Percentiles rank a stretch among this genome's conserved stretches.
These are phyloP conservation scores for Hanseniaspora lindneri DNA, from an alignment of 805 yeast species.

Conservation along the genomic window DNA sequence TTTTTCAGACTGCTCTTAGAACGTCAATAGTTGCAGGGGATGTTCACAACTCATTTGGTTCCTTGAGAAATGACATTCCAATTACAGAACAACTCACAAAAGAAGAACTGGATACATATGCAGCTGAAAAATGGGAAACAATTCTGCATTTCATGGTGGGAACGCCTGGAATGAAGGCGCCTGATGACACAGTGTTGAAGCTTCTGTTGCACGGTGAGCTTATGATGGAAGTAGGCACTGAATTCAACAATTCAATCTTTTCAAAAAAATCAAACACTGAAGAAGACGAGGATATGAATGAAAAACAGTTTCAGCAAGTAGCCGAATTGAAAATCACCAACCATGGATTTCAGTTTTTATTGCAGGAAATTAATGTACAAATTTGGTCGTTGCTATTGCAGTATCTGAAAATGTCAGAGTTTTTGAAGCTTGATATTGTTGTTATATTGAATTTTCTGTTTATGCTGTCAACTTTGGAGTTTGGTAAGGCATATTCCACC, in stretches of 20 bases:
- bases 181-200: conserved; percentile 71
- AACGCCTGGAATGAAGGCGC: conserved; percentile 55
- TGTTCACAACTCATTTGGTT: conserved; percentile 63
- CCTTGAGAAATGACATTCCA: conserved; percentile 40
- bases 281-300: conserved; percentile 17
- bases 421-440: conserved; percentile 84
- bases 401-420: conserved; percentile 73
- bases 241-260: conserved; percentile 20
- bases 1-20: conserved; percentile 62
- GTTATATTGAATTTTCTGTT: conserved; percentile 89
- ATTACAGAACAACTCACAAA: neutral
- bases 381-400: conserved; percentile 86
- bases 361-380: conserved; percentile 88
- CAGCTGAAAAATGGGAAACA: conserved; percentile 84
- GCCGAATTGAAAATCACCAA: conserved; percentile 61
- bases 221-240: conserved; percentile 52
- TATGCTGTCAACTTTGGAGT: conserved; percentile 81
- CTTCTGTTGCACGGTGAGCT: conserved; percentile 69
- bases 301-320: conserved; percentile 5
- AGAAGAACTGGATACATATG: conserved; percentile 47
- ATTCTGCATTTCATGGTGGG: conserved; percentile 97
- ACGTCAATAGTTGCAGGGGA: conserved; percentile 77
- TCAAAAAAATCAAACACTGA: conserved; percentile 29
- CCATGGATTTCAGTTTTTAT: conserved; percentile 82
- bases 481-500: conserved; percentile 75